A percentile compares a stretch with the other conserved stretches of the same genome.
Evolutionary conservation across 331 rosid genomes (phyloP).

Genomic region (Pyracantha coccinea): DNA sequence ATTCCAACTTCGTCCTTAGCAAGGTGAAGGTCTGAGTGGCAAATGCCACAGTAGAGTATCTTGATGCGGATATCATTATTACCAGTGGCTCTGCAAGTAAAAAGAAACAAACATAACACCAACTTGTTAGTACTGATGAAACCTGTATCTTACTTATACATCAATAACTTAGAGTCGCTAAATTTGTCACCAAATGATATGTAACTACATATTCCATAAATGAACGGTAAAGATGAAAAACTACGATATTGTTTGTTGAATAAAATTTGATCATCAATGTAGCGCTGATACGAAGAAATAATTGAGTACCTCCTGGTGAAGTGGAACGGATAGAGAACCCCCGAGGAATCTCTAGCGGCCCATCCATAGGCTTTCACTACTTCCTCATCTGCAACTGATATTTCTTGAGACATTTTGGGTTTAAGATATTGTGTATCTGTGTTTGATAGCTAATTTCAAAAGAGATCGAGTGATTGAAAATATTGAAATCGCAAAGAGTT

Average conservation of each 20-base stretch:
- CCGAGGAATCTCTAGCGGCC: not conserved
- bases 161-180: not conserved
- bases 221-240: not conserved
- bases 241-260: not conserved
- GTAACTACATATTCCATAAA: not conserved
- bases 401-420: not conserved
- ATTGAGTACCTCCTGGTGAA: not conserved
- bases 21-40: not conserved
- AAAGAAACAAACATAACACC: not conserved
- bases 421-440: too few relatives aligned
- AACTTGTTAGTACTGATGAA: not conserved
- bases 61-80: slow-evolving; percentile 4
- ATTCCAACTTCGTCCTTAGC: not conserved
- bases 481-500: not conserved
- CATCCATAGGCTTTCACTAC: not conserved
- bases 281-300: not conserved
- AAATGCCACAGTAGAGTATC: slow-evolving; percentile 14
- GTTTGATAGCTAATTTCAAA: not conserved
- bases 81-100: not conserved
- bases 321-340: not conserved
- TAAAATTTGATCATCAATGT: not conserved
- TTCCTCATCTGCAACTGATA: not conserved
- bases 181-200: not conserved
- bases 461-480: not conserved
- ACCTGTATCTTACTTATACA: not conserved